These are phyloP conservation scores for Annona squamosa DNA, from an alignment of 164 flowering plant genomes.

Conservation along the genomic window DNA sequence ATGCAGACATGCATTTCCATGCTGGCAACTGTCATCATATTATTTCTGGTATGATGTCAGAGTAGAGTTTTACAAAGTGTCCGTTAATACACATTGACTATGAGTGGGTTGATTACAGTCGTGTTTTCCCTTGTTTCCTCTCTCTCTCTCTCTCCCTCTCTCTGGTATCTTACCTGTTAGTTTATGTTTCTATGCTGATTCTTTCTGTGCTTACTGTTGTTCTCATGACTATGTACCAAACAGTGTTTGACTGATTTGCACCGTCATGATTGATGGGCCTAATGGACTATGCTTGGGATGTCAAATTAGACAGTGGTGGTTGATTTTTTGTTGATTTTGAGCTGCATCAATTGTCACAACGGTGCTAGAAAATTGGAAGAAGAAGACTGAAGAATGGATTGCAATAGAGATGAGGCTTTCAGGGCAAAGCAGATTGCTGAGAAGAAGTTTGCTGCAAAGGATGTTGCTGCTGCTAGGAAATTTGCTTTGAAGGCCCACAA, in stretches of 20 bases:
- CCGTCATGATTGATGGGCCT: conserved; percentile 4
- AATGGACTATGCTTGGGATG: conserved; percentile 11
- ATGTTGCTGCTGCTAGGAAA: conserved; percentile 57
- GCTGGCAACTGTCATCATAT: neutral
- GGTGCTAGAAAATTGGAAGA: neutral
- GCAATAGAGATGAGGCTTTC: conserved; percentile 73
- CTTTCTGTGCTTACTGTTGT: neutral
- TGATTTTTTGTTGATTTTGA: conserved; percentile 11
- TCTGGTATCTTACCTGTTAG: neutral
- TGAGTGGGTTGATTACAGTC: neutral
- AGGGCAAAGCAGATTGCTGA: conserved; percentile 74
- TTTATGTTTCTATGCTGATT: neutral
- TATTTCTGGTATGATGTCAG: neutral
- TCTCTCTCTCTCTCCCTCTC: neutral
- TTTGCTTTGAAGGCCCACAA: conserved; percentile 70
- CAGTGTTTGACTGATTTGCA: conserved; percentile 10
- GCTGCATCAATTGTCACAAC: neutral
- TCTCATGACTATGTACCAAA: neutral
- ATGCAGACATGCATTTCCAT: neutral
- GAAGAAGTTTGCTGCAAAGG: conserved; percentile 51
- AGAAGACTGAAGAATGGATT: conserved; percentile 47
- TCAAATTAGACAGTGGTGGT: conserved; percentile 14
- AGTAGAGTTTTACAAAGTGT: neutral
- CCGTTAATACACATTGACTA: neutral
- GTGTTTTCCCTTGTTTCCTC: neutral